Conservation (phyloP, 148 eudicot genomes). For the Pharnaceum exiguum region DNA sequence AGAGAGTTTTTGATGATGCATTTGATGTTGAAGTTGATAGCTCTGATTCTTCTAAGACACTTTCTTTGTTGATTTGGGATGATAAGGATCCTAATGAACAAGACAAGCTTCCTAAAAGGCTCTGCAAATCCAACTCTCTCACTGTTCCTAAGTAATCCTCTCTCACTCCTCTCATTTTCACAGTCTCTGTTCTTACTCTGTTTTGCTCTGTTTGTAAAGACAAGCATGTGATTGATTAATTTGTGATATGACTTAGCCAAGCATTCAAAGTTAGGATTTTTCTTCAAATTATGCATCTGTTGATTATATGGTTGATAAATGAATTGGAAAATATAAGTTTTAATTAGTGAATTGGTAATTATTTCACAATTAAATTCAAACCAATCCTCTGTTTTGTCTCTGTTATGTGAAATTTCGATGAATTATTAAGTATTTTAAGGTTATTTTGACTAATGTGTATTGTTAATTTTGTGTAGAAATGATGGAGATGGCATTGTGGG, state of each 20-base stretch:
- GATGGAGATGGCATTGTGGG: constrained; percentile 45
- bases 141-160: constrained; percentile 22
- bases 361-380: no score
- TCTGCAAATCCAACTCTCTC: constrained; percentile 14
- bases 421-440: not conserved
- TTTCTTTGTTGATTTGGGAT: constrained; percentile 44
- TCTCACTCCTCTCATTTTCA: not conserved
- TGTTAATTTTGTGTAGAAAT: constrained; percentile 12
- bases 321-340: no score
- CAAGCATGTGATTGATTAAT: not conserved
- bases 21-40: constrained; percentile 19
- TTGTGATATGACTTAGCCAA: no score
- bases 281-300: no score
- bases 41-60: constrained; percentile 17
- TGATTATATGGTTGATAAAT: no score
- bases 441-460: not conserved
- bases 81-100: constrained; percentile 40
- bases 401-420: not conserved
- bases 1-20: constrained; percentile 21
- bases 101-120: constrained; percentile 23
- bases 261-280: no score
- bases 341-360: no score
- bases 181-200: not conserved
- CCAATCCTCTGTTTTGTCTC: no score
- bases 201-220: no score